phyloP scores from a whole-genome alignment of 768 basidiomycete genomes.

The Cystofilobasidium bisporidii region DNA sequence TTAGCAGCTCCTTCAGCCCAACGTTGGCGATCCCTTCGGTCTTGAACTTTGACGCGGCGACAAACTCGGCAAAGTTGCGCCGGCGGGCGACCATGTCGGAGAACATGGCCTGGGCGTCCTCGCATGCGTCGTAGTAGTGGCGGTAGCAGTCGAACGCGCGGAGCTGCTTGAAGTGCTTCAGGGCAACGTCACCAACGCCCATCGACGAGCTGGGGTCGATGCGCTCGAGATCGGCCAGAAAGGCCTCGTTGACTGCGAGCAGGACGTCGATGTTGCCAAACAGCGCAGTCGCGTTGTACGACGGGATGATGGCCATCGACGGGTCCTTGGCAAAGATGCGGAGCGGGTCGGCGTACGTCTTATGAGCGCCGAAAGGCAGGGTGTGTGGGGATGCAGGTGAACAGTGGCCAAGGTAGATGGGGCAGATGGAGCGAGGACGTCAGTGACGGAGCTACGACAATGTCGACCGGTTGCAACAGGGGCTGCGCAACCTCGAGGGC shows the following conservation, averaged over 20 bases:
- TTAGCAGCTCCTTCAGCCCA: slow-evolving; percentile 38
- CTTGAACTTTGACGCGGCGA: slow-evolving; percentile 63
- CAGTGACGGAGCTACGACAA: no score
- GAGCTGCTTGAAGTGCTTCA: slow-evolving; percentile 54
- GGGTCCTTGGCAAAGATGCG: slow-evolving; percentile 73
- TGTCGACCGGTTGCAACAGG: neutral
- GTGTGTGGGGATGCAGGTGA: neutral
- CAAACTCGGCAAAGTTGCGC: slow-evolving; percentile 71
- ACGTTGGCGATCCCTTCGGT: slow-evolving; percentile 26
- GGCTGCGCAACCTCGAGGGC: no score
- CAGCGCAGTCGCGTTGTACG: slow-evolving; percentile 83
- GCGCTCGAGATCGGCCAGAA: slow-evolving; percentile 71
- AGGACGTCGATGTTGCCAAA: slow-evolving; percentile 91
- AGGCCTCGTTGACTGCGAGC: slow-evolving; percentile 77
- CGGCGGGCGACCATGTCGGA: slow-evolving; percentile 68
- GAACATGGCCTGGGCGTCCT: slow-evolving; percentile 82
- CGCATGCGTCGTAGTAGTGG: slow-evolving; percentile 82
- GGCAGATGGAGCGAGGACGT: no score
- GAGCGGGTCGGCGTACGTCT: slow-evolving; percentile 84
- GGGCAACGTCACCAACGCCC: slow-evolving; percentile 23
- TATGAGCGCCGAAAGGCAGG: neutral
- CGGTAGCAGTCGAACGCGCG: slow-evolving; percentile 83
- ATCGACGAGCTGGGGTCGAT: slow-evolving; percentile 47
- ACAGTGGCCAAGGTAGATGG: neutral
- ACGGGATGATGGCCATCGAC: slow-evolving; percentile 73